phyloP scores from a whole-genome alignment of 306 rosid species.

The Cucumis hystrix region DNA sequence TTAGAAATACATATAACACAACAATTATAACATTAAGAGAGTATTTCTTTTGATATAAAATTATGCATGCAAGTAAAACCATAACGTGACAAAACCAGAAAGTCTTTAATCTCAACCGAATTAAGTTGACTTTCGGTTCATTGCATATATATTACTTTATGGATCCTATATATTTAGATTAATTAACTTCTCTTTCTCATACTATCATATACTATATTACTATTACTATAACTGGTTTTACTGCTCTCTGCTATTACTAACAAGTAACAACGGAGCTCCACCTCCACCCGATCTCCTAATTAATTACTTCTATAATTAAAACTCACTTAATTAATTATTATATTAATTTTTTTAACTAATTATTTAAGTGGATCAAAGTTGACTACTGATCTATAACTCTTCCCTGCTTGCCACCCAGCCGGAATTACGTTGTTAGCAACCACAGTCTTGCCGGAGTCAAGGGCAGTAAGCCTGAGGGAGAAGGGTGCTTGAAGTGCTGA shows the following conservation, averaged over 20 bases:
- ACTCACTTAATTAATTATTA: too few relatives aligned
- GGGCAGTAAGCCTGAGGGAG: constrained; percentile 39
- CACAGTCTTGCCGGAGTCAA: constrained; percentile 17
- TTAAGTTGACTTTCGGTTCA: neutral
- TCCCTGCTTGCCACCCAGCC: constrained; percentile 49
- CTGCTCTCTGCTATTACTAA: neutral
- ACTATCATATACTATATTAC: neutral
- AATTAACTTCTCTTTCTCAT: neutral
- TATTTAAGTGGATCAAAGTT: constrained; percentile 19
- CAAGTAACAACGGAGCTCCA: too few relatives aligned
- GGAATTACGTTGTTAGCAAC: constrained; percentile 54
- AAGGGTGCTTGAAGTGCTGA: constrained; percentile 35
- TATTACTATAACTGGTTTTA: neutral
- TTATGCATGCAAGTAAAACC: too few relatives aligned
- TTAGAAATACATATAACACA: neutral
- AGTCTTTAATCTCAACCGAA: neutral
- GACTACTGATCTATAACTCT: constrained; percentile 43
- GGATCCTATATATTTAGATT: too few relatives aligned
- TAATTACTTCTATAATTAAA: too few relatives aligned
- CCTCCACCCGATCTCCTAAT: too few relatives aligned
- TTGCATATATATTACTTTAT: neutral
- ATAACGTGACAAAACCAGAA: neutral
- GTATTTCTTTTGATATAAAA: neutral
- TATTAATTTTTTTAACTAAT: too few relatives aligned
- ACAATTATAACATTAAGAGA: too few relatives aligned